These are phyloP conservation scores for Ceratocystis harringtonii DNA, from an alignment of 2,329 filamentous ascomycete species.

Conservation along the genomic window DNA sequence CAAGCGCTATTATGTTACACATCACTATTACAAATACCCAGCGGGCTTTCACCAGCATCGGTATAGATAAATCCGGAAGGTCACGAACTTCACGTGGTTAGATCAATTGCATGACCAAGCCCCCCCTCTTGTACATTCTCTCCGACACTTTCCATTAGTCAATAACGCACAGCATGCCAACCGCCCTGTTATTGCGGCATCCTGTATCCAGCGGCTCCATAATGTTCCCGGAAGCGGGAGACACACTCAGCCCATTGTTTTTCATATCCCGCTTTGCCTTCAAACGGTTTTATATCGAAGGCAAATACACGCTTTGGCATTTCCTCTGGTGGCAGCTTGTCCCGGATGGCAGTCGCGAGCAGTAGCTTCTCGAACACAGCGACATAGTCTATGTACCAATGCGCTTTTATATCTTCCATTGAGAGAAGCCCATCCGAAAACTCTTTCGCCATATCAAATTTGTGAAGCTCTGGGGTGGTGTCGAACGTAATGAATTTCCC, in stretches of 20 bases:
- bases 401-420: not conserved
- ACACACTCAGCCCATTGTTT: conserved; percentile 27
- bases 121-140: too few species aligned
- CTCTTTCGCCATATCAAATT: not conserved
- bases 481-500: not conserved
- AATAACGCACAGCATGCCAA: conserved; percentile 39
- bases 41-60: too few species aligned
- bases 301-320: conserved; percentile 49
- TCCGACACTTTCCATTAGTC: conserved; percentile 28
- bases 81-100: too few species aligned
- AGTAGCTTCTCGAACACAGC: conserved; percentile 38
- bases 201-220: conserved; percentile 32
- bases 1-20: too few species aligned
- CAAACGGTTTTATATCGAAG: conserved; percentile 42
- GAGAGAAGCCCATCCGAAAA: not conserved
- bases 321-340: conserved; percentile 28
- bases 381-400: conserved; percentile 33
- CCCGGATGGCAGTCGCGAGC: not conserved
- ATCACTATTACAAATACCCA: too few species aligned
- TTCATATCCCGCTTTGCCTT: not conserved
- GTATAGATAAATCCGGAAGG: too few species aligned
- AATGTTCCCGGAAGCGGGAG: conserved; percentile 28
- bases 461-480: not conserved
- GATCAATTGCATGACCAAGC: too few species aligned
- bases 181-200: conserved; percentile 42